Conservation (phyloP, 371 early-diverging fungal genomes). For the Actinomucor elegans region DNA sequence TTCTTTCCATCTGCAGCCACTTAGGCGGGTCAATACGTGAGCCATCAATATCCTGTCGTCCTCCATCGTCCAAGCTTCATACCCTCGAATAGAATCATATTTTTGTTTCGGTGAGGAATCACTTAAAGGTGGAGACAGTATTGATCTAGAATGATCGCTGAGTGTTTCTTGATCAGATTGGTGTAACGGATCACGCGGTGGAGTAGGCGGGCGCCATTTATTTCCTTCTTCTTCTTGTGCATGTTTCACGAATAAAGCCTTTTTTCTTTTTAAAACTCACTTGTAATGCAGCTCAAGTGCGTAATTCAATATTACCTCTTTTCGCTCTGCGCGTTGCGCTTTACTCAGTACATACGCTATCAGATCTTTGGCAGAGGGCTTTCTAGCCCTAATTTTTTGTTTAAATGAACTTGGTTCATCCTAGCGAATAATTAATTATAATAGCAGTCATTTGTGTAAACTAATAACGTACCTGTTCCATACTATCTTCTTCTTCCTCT, state of each 20-base stretch:
- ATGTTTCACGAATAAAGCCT: background rate
- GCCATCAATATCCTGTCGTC: conserved; percentile 29
- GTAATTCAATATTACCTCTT: too few species aligned
- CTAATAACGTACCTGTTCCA: background rate
- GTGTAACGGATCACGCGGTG: conserved; percentile 15
- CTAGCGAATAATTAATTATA: too few species aligned
- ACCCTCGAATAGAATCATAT: conserved; percentile 33
- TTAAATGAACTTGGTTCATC: too few species aligned
- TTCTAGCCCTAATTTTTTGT: conserved; percentile 10
- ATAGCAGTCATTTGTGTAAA: background rate
- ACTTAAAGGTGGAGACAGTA: conserved; percentile 22
- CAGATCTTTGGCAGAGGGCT: conserved; percentile 24
- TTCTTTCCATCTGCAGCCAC: conserved; percentile 26
- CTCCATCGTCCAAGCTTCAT: conserved; percentile 27
- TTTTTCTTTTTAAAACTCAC: too few species aligned
- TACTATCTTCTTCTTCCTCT: too few species aligned
- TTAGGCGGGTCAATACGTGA: conserved; percentile 24
- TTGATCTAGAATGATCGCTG: background rate
- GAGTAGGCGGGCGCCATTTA: conserved; percentile 32
- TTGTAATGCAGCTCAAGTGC: too few species aligned
- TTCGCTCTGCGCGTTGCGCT: conserved; percentile 14
- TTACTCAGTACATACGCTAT: conserved; percentile 25
- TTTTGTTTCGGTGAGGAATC: conserved; percentile 13
- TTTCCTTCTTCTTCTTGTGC: conserved; percentile 1
- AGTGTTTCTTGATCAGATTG: background rate